These are phyloP conservation scores for Auxenochlorella pyrenoidosa DNA, from an alignment of 139 green algal genomes.

Conservation along the genomic window DNA sequence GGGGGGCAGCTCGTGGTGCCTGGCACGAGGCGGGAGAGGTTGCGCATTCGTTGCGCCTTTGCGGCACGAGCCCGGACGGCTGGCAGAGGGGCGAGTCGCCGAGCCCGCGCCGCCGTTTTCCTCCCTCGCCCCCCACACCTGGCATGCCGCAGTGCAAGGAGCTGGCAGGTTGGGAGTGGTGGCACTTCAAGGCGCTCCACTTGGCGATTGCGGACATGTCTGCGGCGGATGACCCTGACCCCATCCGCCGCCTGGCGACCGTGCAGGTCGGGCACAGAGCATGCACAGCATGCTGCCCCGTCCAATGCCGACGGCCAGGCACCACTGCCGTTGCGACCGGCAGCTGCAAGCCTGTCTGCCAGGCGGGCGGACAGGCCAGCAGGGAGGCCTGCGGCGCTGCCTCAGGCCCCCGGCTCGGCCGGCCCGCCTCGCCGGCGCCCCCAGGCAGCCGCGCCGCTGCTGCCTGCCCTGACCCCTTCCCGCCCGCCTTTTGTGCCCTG, in stretches of 20 bases:
- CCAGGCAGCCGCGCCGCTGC: no score
- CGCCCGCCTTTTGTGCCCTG: no score
- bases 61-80: no score
- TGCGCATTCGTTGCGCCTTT: no score
- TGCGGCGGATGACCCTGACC: not conserved
- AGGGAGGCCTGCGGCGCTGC: not conserved
- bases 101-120: not conserved
- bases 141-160: not conserved
- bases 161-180: not conserved
- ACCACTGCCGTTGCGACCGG: not conserved
- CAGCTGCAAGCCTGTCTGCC: no score
- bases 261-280: not conserved
- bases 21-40: no score
- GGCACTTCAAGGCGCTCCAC: not conserved
- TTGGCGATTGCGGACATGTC: no score
- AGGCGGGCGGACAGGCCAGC: no score
- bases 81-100: no score
- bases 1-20: no score
- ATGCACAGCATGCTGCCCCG: not conserved
- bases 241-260: not conserved
- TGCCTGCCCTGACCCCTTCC: no score
- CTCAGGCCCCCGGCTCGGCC: not conserved
- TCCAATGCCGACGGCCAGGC: not conserved
- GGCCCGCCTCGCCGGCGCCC: no score
- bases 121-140: not conserved